Conservation (phyloP, 2,329 filamentous ascomycete species). For the Cercospora beticola region DNA sequence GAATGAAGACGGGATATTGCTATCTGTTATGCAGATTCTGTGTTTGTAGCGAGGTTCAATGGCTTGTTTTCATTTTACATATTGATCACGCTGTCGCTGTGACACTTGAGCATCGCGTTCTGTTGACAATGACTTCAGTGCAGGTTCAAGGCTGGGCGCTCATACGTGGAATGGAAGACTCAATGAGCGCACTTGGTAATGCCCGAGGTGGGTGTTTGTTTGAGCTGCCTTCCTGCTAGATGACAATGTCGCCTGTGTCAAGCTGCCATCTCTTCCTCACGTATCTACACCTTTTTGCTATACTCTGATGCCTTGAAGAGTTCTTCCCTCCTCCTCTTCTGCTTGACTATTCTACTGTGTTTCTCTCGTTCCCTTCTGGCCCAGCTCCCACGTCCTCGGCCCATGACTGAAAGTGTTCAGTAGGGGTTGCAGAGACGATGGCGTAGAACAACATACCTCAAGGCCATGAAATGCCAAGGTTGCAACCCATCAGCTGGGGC, state of each 20-base stretch:
- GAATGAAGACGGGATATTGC: slow-evolving; percentile 8
- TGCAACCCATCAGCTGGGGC: neutral
- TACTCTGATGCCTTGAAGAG: neutral
- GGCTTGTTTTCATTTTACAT: neutral
- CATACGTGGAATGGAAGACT: neutral
- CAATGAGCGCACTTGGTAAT: neutral
- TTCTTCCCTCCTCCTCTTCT: neutral
- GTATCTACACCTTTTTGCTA: neutral
- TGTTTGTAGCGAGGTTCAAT: slow-evolving; percentile 12
- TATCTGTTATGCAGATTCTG: slow-evolving; percentile 8
- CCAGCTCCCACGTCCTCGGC: neutral
- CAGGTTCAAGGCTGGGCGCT: neutral
- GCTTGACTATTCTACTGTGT: neutral
- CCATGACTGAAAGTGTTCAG: neutral
- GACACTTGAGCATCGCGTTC: neutral
- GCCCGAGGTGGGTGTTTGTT: neutral
- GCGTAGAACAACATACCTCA: neutral
- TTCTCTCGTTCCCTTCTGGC: neutral
- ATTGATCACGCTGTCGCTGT: neutral
- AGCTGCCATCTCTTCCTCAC: neutral
- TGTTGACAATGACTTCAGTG: neutral
- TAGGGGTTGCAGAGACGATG: neutral
- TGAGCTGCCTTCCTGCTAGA: neutral
- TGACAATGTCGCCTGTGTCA: neutral
- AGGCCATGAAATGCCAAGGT: neutral